These are phyloP conservation scores for Uronychia setigera DNA, from an alignment of 73 alveolate species.

Conservation along the genomic window DNA sequence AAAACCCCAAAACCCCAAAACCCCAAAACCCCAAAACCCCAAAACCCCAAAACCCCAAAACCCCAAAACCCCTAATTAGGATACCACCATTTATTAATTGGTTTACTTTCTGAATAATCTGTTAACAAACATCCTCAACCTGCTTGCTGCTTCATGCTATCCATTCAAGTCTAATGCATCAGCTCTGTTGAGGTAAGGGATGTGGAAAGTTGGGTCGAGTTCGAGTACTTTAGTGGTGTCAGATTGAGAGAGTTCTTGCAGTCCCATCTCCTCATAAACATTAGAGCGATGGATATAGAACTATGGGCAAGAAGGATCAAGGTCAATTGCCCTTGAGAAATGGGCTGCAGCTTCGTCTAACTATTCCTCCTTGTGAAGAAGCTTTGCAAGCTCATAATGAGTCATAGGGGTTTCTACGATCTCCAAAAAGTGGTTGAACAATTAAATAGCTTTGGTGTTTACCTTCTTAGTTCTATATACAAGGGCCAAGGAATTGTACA, in stretches of 20 bases:
- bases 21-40: no score
- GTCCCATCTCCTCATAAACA: constrained; percentile 10
- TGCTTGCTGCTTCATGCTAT: neutral
- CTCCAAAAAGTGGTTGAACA: constrained; percentile 43
- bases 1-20: no score
- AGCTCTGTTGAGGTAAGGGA: neutral
- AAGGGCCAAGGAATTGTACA: constrained; percentile 60
- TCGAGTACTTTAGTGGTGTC: neutral
- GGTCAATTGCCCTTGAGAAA: constrained; percentile 50
- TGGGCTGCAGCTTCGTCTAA: constrained; percentile 58
- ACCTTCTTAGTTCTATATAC: constrained; percentile 41
- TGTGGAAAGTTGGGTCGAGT: constrained; percentile 12
- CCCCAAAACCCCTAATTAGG: no score
- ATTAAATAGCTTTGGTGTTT: constrained; percentile 41
- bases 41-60: no score
- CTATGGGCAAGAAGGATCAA: constrained; percentile 41
- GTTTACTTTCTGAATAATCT: neutral
- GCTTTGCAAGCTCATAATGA: constrained; percentile 56
- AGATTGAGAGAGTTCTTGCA: neutral
- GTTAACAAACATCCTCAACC: neutral
- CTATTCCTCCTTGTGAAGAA: constrained; percentile 22
- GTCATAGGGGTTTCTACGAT: constrained; percentile 49
- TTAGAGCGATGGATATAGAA: constrained; percentile 35
- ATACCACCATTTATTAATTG: no score
- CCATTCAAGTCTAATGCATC: neutral